Evolutionary conservation across 192 early-diverging fungal species (phyloP), one percentile per base, ranked within the genome.

Genomic region (Polychytrium aggregatum): DNA sequence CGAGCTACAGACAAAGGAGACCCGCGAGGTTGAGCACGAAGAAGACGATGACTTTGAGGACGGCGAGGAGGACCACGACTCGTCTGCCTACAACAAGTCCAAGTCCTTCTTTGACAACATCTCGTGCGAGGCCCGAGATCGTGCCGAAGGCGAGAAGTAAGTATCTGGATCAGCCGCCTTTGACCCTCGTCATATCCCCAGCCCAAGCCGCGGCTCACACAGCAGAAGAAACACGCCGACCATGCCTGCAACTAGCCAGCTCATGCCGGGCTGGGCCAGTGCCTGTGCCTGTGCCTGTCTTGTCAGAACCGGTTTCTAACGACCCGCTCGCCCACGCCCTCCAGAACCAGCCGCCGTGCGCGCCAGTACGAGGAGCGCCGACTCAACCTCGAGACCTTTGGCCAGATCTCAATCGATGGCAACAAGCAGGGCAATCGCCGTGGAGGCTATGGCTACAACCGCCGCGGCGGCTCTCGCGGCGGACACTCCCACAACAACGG

Each of bases 21-120:
- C n/a, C n/a, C n/a, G n/a, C n/a, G n/a, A n/a, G 31, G 74, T 73
- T 31, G 82, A 85, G 66, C 83, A 44, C 10, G 47, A 50, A 39
- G 35, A n/a, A n/a, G n/a, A n/a, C n/a, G n/a, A n/a, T n/a, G n/a
- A n/a, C n/a, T n/a, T 44, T 44, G 37, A 42, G 39, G 62, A 57
- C 22, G 56, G 33, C 8, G 28, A 53, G 16, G 41, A 44, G 29
- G 63, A 72, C 0, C 62, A 62, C 37, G 21, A 50, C 42, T 40
- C 54, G 39, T 39, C 29, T 24, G 31, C 31, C 39, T 95, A 97
- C 61, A 67, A 82, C 51, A 86, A 84, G 48, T 78, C 72, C 18
- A 85, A n/a, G n/a, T n/a, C 82, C 27, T 98, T 98, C 71, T 98
- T 98, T 76, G 94, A 96, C 62, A 85, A 96, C 63, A 93, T 98